Evolutionary conservation across 2,329 filamentous ascomycete genomes (phyloP).

Genomic region (Xylariales sp.): DNA sequence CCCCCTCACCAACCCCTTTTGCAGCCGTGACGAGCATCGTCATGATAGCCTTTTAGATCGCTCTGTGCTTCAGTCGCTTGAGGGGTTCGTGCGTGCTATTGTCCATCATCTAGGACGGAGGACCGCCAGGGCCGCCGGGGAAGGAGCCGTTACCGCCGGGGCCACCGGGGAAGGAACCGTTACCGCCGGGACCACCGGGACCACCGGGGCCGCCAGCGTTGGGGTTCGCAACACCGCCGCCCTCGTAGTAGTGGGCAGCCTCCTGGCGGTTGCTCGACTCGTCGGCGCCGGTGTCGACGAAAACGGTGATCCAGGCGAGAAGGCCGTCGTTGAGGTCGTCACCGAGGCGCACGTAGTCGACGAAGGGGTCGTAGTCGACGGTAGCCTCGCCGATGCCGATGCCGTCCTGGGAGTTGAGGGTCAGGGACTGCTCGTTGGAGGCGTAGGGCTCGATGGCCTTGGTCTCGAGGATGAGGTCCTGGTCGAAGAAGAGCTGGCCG

Average conservation of each 20-base stretch:
- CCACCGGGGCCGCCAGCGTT: slow-evolving; percentile 35
- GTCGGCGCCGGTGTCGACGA: slow-evolving; percentile 55
- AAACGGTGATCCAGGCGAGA: slow-evolving; percentile 62
- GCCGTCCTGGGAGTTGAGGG: slow-evolving; percentile 62
- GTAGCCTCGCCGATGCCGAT: slow-evolving; percentile 62
- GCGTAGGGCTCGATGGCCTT: slow-evolving; percentile 58
- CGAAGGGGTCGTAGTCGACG: slow-evolving; percentile 64
- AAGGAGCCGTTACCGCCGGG: neutral
- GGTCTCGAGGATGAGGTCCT: slow-evolving; percentile 62
- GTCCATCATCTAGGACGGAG: slow-evolving; percentile 14
- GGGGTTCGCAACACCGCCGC: slow-evolving; percentile 42
- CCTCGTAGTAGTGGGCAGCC: slow-evolving; percentile 46
- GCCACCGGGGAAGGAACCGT: slow-evolving; percentile 6
- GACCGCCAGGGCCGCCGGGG: slow-evolving; percentile 8
- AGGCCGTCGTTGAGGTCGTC: slow-evolving; percentile 60
- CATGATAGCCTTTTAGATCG: too few species aligned
- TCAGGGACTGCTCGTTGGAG: slow-evolving; percentile 56
- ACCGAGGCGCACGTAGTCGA: slow-evolving; percentile 68
- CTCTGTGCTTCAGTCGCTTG: neutral
- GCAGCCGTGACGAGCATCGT: neutral
- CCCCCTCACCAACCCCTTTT: neutral
- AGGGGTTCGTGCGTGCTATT: neutral
- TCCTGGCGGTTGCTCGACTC: slow-evolving; percentile 36
- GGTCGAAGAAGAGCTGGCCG: slow-evolving; percentile 71
- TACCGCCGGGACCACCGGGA: slow-evolving; percentile 16